Base-by-base conservation (phyloP, 2,329 filamentous ascomycete species). In the Colletotrichum camelliae region DNA sequence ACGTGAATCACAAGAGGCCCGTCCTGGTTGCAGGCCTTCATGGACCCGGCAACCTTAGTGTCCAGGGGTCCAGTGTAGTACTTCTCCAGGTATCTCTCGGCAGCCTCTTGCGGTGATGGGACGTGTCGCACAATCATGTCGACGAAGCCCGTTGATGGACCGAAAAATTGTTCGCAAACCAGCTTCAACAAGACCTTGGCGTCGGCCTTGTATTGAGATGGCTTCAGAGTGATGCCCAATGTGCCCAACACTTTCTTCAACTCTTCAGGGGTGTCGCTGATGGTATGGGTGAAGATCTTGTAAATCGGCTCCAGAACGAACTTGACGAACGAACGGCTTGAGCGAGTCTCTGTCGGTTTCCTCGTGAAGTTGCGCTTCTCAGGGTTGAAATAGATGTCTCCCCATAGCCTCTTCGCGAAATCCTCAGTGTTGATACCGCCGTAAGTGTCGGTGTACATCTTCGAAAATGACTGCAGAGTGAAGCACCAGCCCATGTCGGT, bases 221-320 rank as follows among this genome's bases (percentile, higher is more conserved):
- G 96, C 86, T 98, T 99, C 77, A 99, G 87, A 24, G 89, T 86
- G 80, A 99, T 98, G 15, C 96, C 95, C 12, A 99, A 88, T 24
- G 92, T 92, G 21, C 91, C 92, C 73, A 99, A 86, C 0, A 96
- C 97, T 62, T 90, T 90, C 81, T 94, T 96, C 75, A 99, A 87
- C 80, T 98, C 94, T 70, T 95, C 93, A 0, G 96, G 94, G 80
- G 93, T 96, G 82, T 97, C 94, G 82, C 96, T 97, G 81, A 99
- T 95, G 5, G 96, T 97, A 83, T 98, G 95, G 18, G 96, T 96
- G 84, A 96, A 98, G 57, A 99, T 90, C 85, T 99, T 99, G 90
- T 99, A 99, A 79, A 99, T 96, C 21, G 97, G 97, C 83, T 99
- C 97, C 64, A 99, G 88, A 33, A 99, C 91, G 83, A 98, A 99